phyloP scores from a whole-genome alignment of 495 filamentous ascomycete genomes.

The Durotheca rogersii region DNA sequence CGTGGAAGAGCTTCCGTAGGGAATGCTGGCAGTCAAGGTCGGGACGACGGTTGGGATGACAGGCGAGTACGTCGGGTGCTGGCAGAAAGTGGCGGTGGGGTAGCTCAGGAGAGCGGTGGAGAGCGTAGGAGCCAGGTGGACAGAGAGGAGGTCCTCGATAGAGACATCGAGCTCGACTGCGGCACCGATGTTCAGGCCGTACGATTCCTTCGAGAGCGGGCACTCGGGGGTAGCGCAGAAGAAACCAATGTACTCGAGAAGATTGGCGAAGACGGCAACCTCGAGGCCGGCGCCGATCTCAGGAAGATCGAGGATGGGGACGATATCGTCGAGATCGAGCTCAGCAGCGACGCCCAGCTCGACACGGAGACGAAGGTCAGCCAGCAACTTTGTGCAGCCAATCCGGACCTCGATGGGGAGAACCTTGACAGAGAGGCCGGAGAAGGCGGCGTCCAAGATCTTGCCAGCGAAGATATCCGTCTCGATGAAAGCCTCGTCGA shows the following conservation, averaged over 20 bases:
- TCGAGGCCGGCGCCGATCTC: constrained; percentile 43
- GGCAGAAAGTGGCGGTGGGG: constrained; percentile 40
- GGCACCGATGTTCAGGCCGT: constrained; percentile 42
- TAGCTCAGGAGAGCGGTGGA: constrained; percentile 41
- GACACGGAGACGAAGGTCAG: constrained; percentile 36
- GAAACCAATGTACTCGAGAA: constrained; percentile 45
- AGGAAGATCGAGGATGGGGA: constrained; percentile 33
- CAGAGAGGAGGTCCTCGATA: constrained; percentile 38
- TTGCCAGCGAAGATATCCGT: constrained; percentile 44
- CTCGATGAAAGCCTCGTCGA: constrained; percentile 40
- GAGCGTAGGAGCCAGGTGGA: constrained; percentile 40
- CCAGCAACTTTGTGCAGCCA: constrained; percentile 36
- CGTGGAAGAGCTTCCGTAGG: background rate
- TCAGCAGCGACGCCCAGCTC: constrained; percentile 31
- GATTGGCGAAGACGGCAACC: constrained; percentile 43
- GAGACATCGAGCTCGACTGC: constrained; percentile 39
- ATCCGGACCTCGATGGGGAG: constrained; percentile 36
- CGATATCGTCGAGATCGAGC: constrained; percentile 26
- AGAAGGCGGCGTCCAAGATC: constrained; percentile 38
- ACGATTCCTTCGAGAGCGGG: constrained; percentile 36
- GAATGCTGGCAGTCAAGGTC: constrained; percentile 10
- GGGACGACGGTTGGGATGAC: constrained; percentile 18
- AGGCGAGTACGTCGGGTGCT: constrained; percentile 26
- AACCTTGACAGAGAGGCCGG: constrained; percentile 35
- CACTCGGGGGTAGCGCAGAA: constrained; percentile 35